Conservation (phyloP, 352 stramenopile species). For the Globisporangium cederbergense region DNA sequence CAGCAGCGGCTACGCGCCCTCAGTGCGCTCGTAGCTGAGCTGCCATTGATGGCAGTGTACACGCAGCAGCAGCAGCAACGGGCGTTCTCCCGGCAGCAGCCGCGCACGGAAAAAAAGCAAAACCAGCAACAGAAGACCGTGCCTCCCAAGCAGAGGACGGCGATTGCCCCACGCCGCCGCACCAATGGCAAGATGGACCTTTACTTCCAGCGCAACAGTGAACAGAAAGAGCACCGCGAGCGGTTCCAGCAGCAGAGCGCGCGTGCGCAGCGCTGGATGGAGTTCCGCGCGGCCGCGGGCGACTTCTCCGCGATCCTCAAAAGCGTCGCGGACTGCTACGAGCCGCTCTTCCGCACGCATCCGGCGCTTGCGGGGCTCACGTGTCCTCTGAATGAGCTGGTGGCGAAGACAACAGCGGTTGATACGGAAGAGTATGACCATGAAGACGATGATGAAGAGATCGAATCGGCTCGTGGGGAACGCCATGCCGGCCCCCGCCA, state of each 20-base stretch:
- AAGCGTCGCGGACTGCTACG: slow-evolving; percentile 18
- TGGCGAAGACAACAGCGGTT: background rate
- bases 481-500: background rate
- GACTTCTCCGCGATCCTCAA: slow-evolving; percentile 13
- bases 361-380: slow-evolving; percentile 3
- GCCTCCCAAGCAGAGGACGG: background rate
- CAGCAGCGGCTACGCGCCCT: slow-evolving; percentile 11
- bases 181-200: slow-evolving; percentile 6
- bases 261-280: slow-evolving; percentile 13
- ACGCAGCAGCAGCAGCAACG: background rate
- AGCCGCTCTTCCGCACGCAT: slow-evolving; percentile 13
- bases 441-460: background rate
- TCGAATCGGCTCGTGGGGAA: background rate
- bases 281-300: background rate
- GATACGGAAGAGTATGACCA: background rate
- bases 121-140: background rate
- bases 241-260: background rate
- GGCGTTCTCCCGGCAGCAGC: background rate
- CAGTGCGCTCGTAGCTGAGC: background rate
- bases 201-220: slow-evolving; percentile 12
- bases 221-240: slow-evolving; percentile 3
- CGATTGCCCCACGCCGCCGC: background rate
- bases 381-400: slow-evolving; percentile 5
- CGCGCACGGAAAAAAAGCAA: background rate
- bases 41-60: no score